Conservation (phyloP, 495 filamentous ascomycete species). For the Astrothelium subdiscretum region DNA sequence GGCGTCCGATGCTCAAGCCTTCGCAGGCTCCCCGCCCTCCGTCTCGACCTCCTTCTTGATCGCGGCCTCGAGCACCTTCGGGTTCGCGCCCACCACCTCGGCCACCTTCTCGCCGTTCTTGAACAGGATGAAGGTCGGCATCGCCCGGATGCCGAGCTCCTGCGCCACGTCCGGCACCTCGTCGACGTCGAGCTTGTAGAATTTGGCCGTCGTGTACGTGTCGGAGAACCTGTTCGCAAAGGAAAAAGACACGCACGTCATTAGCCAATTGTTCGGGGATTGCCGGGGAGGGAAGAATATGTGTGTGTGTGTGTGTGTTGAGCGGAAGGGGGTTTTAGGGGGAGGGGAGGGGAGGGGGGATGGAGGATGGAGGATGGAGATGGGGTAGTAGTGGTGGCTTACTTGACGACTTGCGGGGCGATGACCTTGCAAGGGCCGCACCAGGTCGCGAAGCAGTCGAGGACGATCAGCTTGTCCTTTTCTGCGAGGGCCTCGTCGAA, state of each 20-base stretch:
- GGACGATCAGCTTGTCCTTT: conserved; percentile 49
- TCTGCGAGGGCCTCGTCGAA: conserved; percentile 45
- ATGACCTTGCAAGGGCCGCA: conserved; percentile 94
- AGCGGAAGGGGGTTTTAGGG: conserved; percentile 12
- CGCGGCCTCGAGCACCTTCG: conserved; percentile 45
- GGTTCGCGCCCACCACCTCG: conserved; percentile 77
- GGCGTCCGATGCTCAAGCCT: not conserved
- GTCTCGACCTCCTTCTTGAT: conserved; percentile 26
- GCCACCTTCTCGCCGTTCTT: conserved; percentile 57
- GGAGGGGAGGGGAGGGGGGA: conserved; percentile 3
- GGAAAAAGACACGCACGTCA: not conserved
- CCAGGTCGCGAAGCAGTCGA: conserved; percentile 87
- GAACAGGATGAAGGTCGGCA: conserved; percentile 90
- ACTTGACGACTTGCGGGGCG: conserved; percentile 59
- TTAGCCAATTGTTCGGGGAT: not conserved
- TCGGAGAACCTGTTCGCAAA: conserved; percentile 50
- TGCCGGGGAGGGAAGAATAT: not conserved
- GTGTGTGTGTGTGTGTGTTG: conserved; percentile 8
- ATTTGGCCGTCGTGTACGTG: conserved; percentile 45
- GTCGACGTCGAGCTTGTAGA: conserved; percentile 93
- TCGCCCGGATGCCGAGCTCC: conserved; percentile 76
- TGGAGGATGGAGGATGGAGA: not conserved
- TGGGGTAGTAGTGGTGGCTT: conserved; percentile 16
- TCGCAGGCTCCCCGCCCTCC: not conserved
- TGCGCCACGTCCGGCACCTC: conserved; percentile 61